Conservation (phyloP, 352 stramenopile species). For the Peronosclerospora sorghi region DNA sequence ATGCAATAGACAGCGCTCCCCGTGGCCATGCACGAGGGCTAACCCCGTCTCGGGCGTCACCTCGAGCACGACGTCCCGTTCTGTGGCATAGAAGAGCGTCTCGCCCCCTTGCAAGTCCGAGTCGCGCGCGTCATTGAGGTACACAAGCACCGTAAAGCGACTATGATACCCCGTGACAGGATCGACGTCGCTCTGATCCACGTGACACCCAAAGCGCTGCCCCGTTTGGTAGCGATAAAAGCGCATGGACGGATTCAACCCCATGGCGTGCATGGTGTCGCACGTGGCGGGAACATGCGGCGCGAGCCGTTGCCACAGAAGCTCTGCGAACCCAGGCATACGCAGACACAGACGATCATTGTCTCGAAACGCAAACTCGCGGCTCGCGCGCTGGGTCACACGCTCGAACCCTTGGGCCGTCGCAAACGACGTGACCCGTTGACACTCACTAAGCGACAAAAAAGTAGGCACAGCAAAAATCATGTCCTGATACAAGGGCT, state of each 20-base stretch:
- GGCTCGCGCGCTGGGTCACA: constrained; percentile 56
- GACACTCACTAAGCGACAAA: constrained; percentile 48
- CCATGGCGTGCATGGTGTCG: constrained; percentile 50
- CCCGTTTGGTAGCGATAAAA: constrained; percentile 67
- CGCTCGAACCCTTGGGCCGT: constrained; percentile 44
- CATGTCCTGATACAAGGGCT: constrained; percentile 40
- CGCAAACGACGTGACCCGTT: constrained; percentile 47
- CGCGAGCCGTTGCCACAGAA: constrained; percentile 55
- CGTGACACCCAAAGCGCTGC: constrained; percentile 69
- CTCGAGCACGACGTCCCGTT: constrained; percentile 39
- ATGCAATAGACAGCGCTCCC: constrained; percentile 64
- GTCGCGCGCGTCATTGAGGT: constrained; percentile 65
- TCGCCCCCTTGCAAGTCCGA: constrained; percentile 53
- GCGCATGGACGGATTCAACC: constrained; percentile 58
- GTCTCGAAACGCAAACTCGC: constrained; percentile 61
- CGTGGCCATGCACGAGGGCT: constrained; percentile 62
- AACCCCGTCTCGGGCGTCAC: constrained; percentile 55
- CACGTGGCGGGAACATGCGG: constrained; percentile 42
- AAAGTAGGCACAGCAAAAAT: constrained; percentile 60
- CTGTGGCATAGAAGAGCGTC: constrained; percentile 67
- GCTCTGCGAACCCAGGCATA: constrained; percentile 46
- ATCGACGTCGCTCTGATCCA: constrained; percentile 80
- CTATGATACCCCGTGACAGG: constrained; percentile 55
- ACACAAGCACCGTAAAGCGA: constrained; percentile 75
- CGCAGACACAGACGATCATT: constrained; percentile 62